phyloP scores from a whole-genome alignment of 805 yeast species.

The Sugiyamaella marilandica region DNA sequence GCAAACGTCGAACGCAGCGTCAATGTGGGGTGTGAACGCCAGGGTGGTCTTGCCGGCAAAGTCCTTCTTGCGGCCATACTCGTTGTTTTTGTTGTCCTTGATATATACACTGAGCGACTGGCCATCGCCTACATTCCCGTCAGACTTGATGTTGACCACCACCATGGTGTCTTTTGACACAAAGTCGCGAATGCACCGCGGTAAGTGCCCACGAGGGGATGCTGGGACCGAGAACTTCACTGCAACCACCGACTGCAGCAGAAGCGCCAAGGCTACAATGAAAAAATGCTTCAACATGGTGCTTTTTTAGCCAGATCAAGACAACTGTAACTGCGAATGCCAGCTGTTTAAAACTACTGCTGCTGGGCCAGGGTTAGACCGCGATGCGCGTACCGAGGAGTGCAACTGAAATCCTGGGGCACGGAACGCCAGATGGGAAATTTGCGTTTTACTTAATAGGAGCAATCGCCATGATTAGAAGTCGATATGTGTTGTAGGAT shows the following conservation, averaged over 20 bases:
- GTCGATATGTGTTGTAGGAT: too few relatives aligned
- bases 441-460: too few relatives aligned
- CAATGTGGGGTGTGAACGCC: slow-evolving; percentile 79
- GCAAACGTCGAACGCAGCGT: slow-evolving; percentile 87
- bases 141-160: slow-evolving; percentile 71
- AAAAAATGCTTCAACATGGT: background rate
- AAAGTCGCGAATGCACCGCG: slow-evolving; percentile 89
- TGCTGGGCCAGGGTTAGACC: background rate
- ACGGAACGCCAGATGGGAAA: too few relatives aligned
- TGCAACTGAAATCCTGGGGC: too few relatives aligned
- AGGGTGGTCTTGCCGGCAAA: slow-evolving; percentile 66
- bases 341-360: slow-evolving; percentile 3
- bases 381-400: slow-evolving; percentile 3
- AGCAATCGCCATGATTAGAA: too few relatives aligned
- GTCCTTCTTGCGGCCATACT: slow-evolving; percentile 71
- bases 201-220: slow-evolving; percentile 32
- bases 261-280: slow-evolving; percentile 1
- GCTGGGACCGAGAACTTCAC: slow-evolving; percentile 33
- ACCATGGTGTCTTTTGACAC: slow-evolving; percentile 80
- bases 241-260: slow-evolving; percentile 20
- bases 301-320: background rate
- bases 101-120: slow-evolving; percentile 61
- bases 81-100: slow-evolving; percentile 75
- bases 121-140: slow-evolving; percentile 81
- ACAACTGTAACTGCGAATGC: background rate